A percentile compares a stretch with the other conserved stretches of the same genome.
These are phyloP conservation scores for Podaxis pistillaris DNA, from an alignment of 768 basidiomycete genomes.

Conservation along the genomic window DNA sequence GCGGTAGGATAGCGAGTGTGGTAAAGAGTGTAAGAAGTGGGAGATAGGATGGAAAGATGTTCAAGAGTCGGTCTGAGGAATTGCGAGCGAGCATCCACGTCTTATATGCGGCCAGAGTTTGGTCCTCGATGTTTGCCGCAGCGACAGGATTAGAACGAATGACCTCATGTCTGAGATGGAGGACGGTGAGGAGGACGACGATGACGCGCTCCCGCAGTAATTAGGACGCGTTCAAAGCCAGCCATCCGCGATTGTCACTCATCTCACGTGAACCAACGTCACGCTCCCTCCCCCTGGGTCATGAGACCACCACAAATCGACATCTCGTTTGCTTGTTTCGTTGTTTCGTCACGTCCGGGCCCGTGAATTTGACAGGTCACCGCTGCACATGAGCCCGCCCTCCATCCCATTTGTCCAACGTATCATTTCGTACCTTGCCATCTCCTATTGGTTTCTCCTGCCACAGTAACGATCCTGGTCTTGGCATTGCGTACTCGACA, in stretches of 20 bases:
- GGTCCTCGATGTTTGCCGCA: background rate
- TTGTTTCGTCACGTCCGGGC: too few species aligned
- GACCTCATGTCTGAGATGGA: background rate
- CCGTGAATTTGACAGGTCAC: background rate
- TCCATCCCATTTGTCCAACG: background rate
- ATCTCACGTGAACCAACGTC: too few species aligned
- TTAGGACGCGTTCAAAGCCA: background rate
- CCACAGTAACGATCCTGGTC: background rate
- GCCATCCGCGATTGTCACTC: too few species aligned
- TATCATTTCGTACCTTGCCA: background rate
- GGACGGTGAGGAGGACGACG: background rate
- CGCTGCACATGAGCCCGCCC: background rate
- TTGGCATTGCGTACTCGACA: background rate
- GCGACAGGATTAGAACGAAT: background rate
- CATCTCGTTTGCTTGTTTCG: too few species aligned
- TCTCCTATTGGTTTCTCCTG: background rate
- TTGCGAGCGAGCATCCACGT: background rate
- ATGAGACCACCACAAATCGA: too few species aligned
- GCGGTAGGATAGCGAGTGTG: background rate
- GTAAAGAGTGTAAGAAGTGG: slow-evolving; percentile 6
- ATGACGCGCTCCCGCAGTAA: background rate
- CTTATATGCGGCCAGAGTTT: background rate
- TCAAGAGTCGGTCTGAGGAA: background rate
- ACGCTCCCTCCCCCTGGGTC: too few species aligned
- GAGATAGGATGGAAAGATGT: background rate